Percentiles rank a stretch among this genome's conserved stretches.
Conservation (phyloP, 352 stramenopile species). For the Peronospora farinosa region DNA sequence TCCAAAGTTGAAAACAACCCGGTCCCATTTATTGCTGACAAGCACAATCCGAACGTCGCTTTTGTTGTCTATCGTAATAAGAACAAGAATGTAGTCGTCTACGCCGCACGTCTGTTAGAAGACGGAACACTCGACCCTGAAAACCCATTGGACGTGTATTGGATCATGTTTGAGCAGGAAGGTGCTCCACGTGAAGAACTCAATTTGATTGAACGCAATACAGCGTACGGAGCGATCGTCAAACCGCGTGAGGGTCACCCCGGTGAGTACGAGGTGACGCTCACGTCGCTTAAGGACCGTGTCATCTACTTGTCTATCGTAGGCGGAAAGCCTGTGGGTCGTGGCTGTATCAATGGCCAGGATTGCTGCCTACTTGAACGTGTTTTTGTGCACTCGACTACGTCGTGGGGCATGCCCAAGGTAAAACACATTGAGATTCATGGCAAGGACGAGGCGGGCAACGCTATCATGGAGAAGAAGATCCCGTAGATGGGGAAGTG, state of each 20-base stretch:
- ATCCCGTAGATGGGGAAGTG: conserved; percentile 37
- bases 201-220: conserved; percentile 85
- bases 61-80: conserved; percentile 88
- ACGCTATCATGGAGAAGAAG: conserved; percentile 82
- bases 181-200: conserved; percentile 73
- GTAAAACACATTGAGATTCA: conserved; percentile 87
- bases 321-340: conserved; percentile 66
- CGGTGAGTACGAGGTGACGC: conserved; percentile 63
- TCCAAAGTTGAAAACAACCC: conserved; percentile 86
- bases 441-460: conserved; percentile 56
- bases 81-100: conserved; percentile 88
- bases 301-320: conserved; percentile 66
- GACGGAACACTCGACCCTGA: conserved; percentile 56
- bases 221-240: conserved; percentile 69
- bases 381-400: conserved; percentile 82
- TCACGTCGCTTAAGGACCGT: conserved; percentile 83
- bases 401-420: conserved; percentile 84
- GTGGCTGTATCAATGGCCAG: conserved; percentile 67
- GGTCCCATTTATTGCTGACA: conserved; percentile 63
- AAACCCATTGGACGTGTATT: conserved; percentile 82
- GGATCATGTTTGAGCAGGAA: conserved; percentile 88
- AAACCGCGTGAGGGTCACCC: conserved; percentile 62
- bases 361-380: conserved; percentile 65
- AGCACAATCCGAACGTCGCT: conserved; percentile 66
- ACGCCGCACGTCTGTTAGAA: conserved; percentile 55